Evolutionary conservation across 2,329 filamentous ascomycete genomes (phyloP).

Genomic region (Trichoderma koningiopsis): DNA sequence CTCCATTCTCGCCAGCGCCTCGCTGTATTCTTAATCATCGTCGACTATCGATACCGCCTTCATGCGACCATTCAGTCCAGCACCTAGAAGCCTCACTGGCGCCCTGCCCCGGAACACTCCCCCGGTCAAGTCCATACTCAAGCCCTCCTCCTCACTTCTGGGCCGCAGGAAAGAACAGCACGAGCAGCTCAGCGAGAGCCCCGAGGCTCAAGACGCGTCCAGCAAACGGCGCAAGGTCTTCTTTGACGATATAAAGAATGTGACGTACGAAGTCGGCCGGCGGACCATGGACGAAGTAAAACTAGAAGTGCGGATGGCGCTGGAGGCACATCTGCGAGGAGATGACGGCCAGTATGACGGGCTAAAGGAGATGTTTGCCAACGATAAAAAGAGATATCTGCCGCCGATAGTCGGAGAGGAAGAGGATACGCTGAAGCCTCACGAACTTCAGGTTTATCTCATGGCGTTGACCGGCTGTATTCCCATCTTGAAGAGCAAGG

Average conservation of each 20-base stretch:
- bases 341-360: slow-evolving; percentile 63
- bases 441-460: slow-evolving; percentile 62
- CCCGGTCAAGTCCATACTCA: slow-evolving; percentile 57
- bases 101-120: slow-evolving; percentile 40
- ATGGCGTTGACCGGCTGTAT: slow-evolving; percentile 64
- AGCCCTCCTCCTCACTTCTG: slow-evolving; percentile 49
- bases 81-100: slow-evolving; percentile 40
- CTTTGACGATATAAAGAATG: slow-evolving; percentile 60
- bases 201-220: slow-evolving; percentile 46
- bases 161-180: slow-evolving; percentile 50
- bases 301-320: slow-evolving; percentile 54
- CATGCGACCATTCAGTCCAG: slow-evolving; percentile 42
- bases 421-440: slow-evolving; percentile 52
- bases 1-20: not conserved
- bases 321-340: slow-evolving; percentile 59
- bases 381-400: slow-evolving; percentile 48
- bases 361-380: slow-evolving; percentile 61
- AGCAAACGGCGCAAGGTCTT: slow-evolving; percentile 59
- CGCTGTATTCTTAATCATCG: not conserved
- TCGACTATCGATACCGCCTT: not conserved
- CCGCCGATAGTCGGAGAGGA: slow-evolving; percentile 47
- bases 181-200: slow-evolving; percentile 43
- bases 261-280: slow-evolving; percentile 56
- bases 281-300: slow-evolving; percentile 59
- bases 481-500: slow-evolving; percentile 60